phyloP scores from a whole-genome alignment of 1,284 basidiomycete species.

The Cryptococcus sp. region DNA sequence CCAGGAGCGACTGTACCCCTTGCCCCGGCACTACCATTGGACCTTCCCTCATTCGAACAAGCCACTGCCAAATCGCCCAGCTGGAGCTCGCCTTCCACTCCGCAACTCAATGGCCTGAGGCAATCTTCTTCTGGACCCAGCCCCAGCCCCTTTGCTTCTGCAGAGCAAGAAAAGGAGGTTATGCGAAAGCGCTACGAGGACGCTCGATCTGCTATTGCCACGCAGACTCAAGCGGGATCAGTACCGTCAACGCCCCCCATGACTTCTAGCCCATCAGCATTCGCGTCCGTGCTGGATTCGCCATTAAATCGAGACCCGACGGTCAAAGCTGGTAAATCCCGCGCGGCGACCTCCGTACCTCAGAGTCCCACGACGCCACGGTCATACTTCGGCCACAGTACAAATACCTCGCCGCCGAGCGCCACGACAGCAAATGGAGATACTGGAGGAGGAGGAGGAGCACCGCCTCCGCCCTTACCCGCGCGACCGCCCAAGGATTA shows the following conservation, averaged over 20 bases:
- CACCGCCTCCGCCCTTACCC: conserved; percentile 46
- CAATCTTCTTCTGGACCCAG: neutral
- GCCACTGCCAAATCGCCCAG: neutral
- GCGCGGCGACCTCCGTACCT: neutral
- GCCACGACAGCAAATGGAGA: conserved; percentile 5
- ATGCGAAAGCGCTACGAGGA: conserved; percentile 41
- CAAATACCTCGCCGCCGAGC: neutral
- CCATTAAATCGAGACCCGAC: conserved; percentile 8
- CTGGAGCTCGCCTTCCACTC: neutral
- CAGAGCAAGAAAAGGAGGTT: conserved; percentile 43
- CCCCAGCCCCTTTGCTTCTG: conserved; percentile 23
- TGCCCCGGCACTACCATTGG: neutral
- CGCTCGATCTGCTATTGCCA: conserved; percentile 27
- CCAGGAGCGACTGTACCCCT: neutral
- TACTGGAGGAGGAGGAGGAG: neutral
- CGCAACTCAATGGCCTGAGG: neutral
- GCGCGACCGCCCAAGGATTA: conserved; percentile 47
- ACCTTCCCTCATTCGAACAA: neutral
- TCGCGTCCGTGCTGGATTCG: neutral
- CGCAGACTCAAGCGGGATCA: neutral
- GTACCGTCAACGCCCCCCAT: too few species aligned
- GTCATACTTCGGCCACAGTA: neutral
- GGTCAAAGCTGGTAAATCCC: conserved; percentile 20
- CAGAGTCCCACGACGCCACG: too few species aligned
- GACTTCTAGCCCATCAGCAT: neutral